Evolutionary conservation across 495 filamentous ascomycete species (phyloP).

Genomic region (Aspergillus taichungensis): DNA sequence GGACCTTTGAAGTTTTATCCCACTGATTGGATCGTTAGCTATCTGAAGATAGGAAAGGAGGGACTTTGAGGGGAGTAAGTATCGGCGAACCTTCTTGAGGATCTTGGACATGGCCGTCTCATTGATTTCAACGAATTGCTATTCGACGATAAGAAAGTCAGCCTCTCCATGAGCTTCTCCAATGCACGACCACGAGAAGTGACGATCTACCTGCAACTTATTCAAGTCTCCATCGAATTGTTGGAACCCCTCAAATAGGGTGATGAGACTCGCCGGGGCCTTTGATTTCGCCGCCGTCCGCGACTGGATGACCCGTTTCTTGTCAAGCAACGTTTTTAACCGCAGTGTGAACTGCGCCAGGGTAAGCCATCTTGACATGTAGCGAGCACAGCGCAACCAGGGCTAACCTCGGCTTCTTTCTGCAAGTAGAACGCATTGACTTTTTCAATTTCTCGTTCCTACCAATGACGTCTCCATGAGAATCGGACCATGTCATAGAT

Average conservation of each 20-base stretch:
- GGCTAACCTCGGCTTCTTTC: slow-evolving; percentile 89
- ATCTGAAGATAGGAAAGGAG: slow-evolving; percentile 3
- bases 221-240: slow-evolving; percentile 94
- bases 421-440: slow-evolving; percentile 97
- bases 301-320: slow-evolving; percentile 81
- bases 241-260: slow-evolving; percentile 90
- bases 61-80: background rate
- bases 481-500: too few relatives aligned
- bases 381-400: background rate
- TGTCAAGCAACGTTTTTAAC: slow-evolving; percentile 83
- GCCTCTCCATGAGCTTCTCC: background rate
- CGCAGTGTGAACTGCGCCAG: slow-evolving; percentile 72
- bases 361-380: slow-evolving; percentile 1
- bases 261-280: slow-evolving; percentile 82
- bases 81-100: slow-evolving; percentile 69
- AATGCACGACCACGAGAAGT: background rate
- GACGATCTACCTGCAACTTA: slow-evolving; percentile 63
- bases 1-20: slow-evolving; percentile 96
- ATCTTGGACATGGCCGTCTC: slow-evolving; percentile 97
- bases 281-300: slow-evolving; percentile 66
- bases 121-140: slow-evolving; percentile 96
- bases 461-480: slow-evolving; percentile 3
- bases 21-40: slow-evolving; percentile 45
- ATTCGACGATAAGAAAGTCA: background rate
- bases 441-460: slow-evolving; percentile 97